Percentiles rank a stretch among this genome's conserved stretches.
Evolutionary conservation across 2,329 filamentous ascomycete species (phyloP).

Genomic region (Catunica adiposa): DNA sequence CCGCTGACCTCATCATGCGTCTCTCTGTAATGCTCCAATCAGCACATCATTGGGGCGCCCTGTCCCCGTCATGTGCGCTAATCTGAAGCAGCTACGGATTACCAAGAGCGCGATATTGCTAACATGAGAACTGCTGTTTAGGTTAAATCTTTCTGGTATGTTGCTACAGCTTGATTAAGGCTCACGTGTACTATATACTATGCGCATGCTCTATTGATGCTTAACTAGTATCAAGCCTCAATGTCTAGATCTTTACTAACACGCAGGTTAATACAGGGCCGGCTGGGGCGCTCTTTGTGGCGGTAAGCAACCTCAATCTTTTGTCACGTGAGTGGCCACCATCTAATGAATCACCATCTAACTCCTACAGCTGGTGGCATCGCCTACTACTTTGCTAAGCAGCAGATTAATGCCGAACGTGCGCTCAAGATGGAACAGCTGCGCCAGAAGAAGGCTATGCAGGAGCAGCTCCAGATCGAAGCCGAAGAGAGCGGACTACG

Average conservation of each 20-base stretch:
- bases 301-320: slow-evolving; percentile 35
- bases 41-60: background rate
- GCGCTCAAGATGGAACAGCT: slow-evolving; percentile 51
- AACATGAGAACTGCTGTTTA: slow-evolving; percentile 19
- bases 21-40: background rate
- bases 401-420: slow-evolving; percentile 82
- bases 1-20: slow-evolving; percentile 10
- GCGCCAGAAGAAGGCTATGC: slow-evolving; percentile 44
- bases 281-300: slow-evolving; percentile 83
- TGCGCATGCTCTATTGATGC: background rate
- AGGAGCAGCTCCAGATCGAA: slow-evolving; percentile 17
- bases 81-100: background rate
- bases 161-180: background rate
- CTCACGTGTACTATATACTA: background rate
- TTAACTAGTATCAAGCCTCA: background rate
- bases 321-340: background rate
- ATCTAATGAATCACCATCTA: no score
- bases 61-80: background rate
- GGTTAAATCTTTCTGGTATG: slow-evolving; percentile 51
- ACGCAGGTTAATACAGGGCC: slow-evolving; percentile 38
- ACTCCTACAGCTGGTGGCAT: slow-evolving; percentile 54
- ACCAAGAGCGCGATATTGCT: slow-evolving; percentile 10
- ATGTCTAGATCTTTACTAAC: background rate
- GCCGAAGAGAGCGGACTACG: slow-evolving; percentile 18
- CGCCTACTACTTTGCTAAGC: slow-evolving; percentile 93